Evolutionary conservation across 345 rosid genomes (phyloP).

Genomic region (Sisymbrium altissimum): DNA sequence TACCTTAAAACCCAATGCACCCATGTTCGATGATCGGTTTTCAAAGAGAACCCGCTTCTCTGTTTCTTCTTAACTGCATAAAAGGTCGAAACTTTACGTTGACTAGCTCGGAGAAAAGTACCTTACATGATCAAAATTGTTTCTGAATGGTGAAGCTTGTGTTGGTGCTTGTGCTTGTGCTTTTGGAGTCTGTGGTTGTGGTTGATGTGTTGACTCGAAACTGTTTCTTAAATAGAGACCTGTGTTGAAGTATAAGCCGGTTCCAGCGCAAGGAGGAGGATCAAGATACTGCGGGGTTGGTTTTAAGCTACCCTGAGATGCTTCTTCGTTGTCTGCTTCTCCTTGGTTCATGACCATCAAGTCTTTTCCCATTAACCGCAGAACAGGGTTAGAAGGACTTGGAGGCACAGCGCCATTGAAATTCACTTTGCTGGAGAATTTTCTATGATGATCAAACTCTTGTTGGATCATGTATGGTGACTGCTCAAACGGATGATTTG

Average conservation of each 20-base stretch:
- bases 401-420: slow-evolving; percentile 49
- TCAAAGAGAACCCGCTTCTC: slow-evolving; percentile 18
- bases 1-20: slow-evolving; percentile 9
- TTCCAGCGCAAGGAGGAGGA: slow-evolving; percentile 20
- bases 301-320: slow-evolving; percentile 28
- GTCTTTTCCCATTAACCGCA: slow-evolving; percentile 97
- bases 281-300: slow-evolving; percentile 38
- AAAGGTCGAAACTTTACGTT: slow-evolving; percentile 8
- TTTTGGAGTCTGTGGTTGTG: slow-evolving; percentile 15
- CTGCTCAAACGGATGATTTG: slow-evolving; percentile 34
- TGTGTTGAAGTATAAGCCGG: slow-evolving; percentile 26
- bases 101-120: slow-evolving; percentile 34
- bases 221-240: slow-evolving; percentile 25
- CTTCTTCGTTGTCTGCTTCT: slow-evolving; percentile 41
- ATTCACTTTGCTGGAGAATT: slow-evolving; percentile 15
- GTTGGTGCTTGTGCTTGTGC: neutral
- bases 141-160: slow-evolving; percentile 26
- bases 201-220: slow-evolving; percentile 15
- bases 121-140: slow-evolving; percentile 33
- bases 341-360: slow-evolving; percentile 90
- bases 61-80: slow-evolving; percentile 7
- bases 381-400: slow-evolving; percentile 76
- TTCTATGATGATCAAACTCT: slow-evolving; percentile 24
- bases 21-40: slow-evolving; percentile 11
- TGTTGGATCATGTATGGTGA: slow-evolving; percentile 30